Evolutionary conservation across 768 basidiomycete genomes (phyloP).

Genomic region (Suillus lakei): DNA sequence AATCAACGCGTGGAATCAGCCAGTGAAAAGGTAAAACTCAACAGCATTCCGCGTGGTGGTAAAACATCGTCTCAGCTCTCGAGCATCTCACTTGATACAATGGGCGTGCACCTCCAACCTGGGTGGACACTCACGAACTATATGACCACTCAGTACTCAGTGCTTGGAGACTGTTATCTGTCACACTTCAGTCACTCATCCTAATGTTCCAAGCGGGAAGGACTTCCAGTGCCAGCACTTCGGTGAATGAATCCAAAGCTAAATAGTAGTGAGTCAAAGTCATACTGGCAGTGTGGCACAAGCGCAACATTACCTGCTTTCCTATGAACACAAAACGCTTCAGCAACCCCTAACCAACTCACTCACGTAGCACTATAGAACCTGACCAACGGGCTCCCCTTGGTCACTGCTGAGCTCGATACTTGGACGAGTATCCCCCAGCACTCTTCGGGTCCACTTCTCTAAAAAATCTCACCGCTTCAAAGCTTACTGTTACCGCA

Average conservation of each 20-base stretch:
- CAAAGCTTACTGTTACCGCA: constrained; percentile 24
- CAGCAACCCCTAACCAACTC: background rate
- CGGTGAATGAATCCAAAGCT: background rate
- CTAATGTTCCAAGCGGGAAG: background rate
- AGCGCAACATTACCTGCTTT: background rate
- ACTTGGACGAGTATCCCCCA: constrained; percentile 39
- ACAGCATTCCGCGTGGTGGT: no score
- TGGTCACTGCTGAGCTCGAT: constrained; percentile 31
- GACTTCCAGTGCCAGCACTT: background rate
- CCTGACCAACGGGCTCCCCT: constrained; percentile 8
- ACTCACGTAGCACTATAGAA: constrained; percentile 30
- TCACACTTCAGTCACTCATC: background rate
- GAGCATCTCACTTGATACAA: no score
- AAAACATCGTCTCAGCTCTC: no score
- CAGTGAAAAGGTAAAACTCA: no score
- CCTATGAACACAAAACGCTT: background rate
- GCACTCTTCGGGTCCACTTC: constrained; percentile 30
- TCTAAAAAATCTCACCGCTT: constrained; percentile 36
- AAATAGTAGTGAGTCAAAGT: background rate
- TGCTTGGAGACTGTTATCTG: background rate
- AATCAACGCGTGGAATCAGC: no score
- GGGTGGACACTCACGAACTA: background rate
- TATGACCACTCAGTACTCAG: background rate
- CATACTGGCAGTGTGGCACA: background rate
- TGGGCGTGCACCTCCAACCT: background rate